These are phyloP conservation scores for Colletotrichum abscissum DNA, from an alignment of 2,329 filamentous ascomycete genomes.

Conservation along the genomic window DNA sequence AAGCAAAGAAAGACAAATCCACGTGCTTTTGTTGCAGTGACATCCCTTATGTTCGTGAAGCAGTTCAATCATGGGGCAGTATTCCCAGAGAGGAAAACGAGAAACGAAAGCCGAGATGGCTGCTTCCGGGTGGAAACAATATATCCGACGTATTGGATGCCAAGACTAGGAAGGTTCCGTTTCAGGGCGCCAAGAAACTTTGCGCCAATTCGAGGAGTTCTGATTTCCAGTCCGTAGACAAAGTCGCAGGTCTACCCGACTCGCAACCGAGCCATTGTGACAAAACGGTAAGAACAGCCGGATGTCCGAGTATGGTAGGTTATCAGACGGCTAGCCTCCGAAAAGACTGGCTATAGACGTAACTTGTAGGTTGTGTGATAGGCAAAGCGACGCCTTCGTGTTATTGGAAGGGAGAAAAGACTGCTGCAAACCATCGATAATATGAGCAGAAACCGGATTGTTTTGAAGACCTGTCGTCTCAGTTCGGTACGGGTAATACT, in stretches of 20 bases:
- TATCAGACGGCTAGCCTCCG: no score
- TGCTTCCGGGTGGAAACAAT: neutral
- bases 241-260: neutral
- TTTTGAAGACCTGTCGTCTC: no score
- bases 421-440: no score
- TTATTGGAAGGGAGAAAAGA: no score
- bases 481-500: no score
- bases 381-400: no score
- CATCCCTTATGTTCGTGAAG: neutral
- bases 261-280: neutral
- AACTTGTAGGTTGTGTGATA: no score
- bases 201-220: slow-evolving; percentile 1
- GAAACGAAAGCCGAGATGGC: neutral
- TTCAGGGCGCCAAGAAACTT: slow-evolving; percentile 22
- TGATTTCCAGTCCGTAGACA: neutral
- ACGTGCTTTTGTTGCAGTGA: neutral
- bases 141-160: slow-evolving; percentile 10
- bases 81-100: neutral
- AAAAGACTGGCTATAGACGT: neutral
- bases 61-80: neutral
- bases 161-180: slow-evolving; percentile 16
- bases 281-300: neutral
- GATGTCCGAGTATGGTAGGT: neutral
- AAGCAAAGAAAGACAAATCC: neutral
- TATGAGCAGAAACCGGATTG: no score